Conservation (phyloP, 306 rosid genomes). For the Lablab purpureus region DNA sequence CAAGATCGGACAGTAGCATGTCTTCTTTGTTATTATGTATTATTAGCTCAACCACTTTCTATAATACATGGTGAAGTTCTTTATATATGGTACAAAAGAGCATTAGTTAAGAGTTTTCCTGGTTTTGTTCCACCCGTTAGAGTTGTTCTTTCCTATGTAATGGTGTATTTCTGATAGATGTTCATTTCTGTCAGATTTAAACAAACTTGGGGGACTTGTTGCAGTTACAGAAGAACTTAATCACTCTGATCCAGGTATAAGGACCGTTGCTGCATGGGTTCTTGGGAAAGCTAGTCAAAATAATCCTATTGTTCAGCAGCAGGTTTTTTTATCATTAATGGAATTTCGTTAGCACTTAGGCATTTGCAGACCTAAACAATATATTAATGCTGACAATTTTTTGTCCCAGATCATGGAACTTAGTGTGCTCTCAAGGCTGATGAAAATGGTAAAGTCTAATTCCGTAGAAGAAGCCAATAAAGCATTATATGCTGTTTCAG, state of each 20-base stretch:
- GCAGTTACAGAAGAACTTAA: slow-evolving; percentile 63
- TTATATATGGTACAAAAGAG: not conserved
- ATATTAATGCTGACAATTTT: slow-evolving; percentile 34
- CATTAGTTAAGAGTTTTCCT: slow-evolving; percentile 33
- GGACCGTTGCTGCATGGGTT: slow-evolving; percentile 85
- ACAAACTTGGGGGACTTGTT: slow-evolving; percentile 78
- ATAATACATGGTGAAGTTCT: not conserved
- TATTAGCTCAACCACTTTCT: slow-evolving; percentile 9
- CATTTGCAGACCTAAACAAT: slow-evolving; percentile 35
- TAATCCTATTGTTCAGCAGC: slow-evolving; percentile 78
- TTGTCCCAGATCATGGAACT: slow-evolving; percentile 68
- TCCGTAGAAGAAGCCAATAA: slow-evolving; percentile 80
- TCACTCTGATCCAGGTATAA: slow-evolving; percentile 68
- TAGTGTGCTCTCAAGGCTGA: slow-evolving; percentile 70
- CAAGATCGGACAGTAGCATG: not conserved
- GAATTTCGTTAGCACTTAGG: slow-evolving; percentile 13
- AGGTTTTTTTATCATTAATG: slow-evolving; percentile 57
- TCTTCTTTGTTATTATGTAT: not conserved
- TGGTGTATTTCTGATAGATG: slow-evolving; percentile 42
- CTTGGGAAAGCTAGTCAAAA: slow-evolving; percentile 90
- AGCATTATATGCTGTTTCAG: slow-evolving; percentile 88
- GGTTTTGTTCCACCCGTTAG: slow-evolving; percentile 25
- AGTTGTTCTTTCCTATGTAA: not conserved
- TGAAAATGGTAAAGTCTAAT: slow-evolving; percentile 72
- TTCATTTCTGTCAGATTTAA: slow-evolving; percentile 61